Evolutionary conservation across 495 filamentous ascomycete genomes (phyloP), one percentile per base, ranked within the genome.

Genomic region (Hypomontagnella submonticulosa): DNA sequence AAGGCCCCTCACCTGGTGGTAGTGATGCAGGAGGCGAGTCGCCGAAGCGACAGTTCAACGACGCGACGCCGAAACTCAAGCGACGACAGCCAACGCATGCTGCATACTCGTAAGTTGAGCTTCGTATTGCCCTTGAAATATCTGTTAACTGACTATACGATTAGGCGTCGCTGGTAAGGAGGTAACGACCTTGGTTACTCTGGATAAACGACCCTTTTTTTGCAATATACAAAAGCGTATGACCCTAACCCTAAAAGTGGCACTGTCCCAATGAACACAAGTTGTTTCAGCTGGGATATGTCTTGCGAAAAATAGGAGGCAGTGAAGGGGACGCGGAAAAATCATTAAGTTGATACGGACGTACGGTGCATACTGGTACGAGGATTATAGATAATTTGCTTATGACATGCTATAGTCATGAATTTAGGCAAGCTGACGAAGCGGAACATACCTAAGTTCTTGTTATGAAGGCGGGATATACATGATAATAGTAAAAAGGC

Each of bases 81-180:
- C 68, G 72, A 38, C 70, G 71, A 37, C 73, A 77, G 19, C 77
- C 76, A 19, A 71, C 77, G 41, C 61, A 72, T 32, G 78, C 75
- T 18, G 79, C 76, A 37, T 81, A 79, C 54, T 74, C 72, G 79
- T 81, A 67, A 71, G 76, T 67, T 40, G 1, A 8, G 0, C 34
- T 43, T 15, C 16, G 30, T 40, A 2, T 3, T 4, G 11, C 7
- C 4, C 33, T 44, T 20, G 4, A 11, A 5, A 13, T 16, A 34
- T 46, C 27, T 5, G n/a, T 23, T 48, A 40, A n/a, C 59, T 72
- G 12, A 71, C 33, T 34, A 10, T 30, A 4, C 3, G 57, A 46
- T 30, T 48, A 74, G 71, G 32, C 71, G 71, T 61, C 71, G 71
- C n/a, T 74, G 71, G 71, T 74, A 33, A 67, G n/a, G 32, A 15